Percentiles rank a stretch among this genome's conserved stretches.
Conservation (phyloP, 331 rosid genomes). For the Quercus phellos region DNA sequence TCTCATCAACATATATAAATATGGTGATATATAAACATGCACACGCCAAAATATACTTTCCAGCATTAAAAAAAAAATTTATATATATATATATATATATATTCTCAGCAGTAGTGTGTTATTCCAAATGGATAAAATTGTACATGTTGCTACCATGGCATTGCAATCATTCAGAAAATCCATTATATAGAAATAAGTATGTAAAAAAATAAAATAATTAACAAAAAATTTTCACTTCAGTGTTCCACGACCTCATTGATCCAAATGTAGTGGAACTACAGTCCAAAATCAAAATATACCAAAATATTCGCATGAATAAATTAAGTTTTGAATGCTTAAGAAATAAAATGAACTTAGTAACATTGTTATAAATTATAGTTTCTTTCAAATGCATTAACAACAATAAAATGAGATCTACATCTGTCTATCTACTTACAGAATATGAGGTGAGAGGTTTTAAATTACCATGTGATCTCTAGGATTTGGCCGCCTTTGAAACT, state of each 20-base stretch:
- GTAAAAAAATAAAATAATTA: background rate
- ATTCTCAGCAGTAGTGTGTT: background rate
- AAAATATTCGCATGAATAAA: background rate
- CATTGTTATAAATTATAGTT: background rate
- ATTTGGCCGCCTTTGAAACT: constrained; percentile 78
- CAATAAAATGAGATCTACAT: background rate
- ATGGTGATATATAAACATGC: background rate
- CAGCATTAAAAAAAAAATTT: background rate
- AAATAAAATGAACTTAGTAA: background rate
- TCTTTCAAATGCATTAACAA: background rate
- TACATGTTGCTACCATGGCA: background rate
- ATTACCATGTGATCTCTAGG: constrained; percentile 97
- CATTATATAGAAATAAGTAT: background rate
- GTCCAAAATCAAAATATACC: background rate
- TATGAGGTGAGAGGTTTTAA: background rate
- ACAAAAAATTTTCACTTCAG: too few species aligned
- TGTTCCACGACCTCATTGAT: background rate
- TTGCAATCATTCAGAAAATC: background rate
- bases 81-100: background rate
- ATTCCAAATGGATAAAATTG: background rate
- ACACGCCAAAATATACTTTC: background rate
- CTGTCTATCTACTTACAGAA: background rate
- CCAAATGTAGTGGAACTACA: background rate
- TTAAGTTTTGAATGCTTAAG: background rate
- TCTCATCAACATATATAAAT: background rate